Evolutionary conservation across 768 basidiomycete genomes (phyloP), one percentile per base, ranked within the genome.

Genomic region (Agrocybe pediades): DNA sequence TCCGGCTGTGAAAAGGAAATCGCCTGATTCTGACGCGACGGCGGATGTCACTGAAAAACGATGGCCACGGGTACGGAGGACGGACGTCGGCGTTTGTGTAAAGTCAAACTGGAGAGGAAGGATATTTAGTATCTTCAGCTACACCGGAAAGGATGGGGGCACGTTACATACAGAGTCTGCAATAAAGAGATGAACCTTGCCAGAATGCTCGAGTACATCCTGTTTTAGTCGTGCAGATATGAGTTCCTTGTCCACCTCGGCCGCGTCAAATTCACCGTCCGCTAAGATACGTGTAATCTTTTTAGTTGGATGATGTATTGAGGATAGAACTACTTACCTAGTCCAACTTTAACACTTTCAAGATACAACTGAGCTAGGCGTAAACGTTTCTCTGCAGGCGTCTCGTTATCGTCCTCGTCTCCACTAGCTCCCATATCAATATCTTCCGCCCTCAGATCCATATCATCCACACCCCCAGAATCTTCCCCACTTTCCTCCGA

Each of bases 211-310:
- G 43, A 94, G 70, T 5, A 96, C 94, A 73, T 98, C 96, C 67
- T 94, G 86, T 67, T 94, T 92, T 57, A 99, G 76, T 51, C 97
- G 78, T 17, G 94, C 81, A 41, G 90, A 90, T 56, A 99, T 91
- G 57, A 98, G 77, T 59, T 98, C 96, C 62, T 84, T 83, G 76
- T 99, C 97, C 23, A 98, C 86, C 61, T 98, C 95, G 1, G 92
- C 95, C 4, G 97, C 97, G 67, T 99, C 96, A 58, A 86, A 95
- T 57, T 94, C 94, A 27, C 90, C 92, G 21, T 95, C 95, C 54
- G 86, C 92, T 84, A 17, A n/a, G 3, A 26, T 17, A 20, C 19
- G 24, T 26, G n/a, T 21, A 33, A 17, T 57, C 15, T 41, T 19
- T 43, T 6, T 30, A 39, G 41, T 15, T 42, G 20, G 16, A 29